Evolutionary conservation across 2,329 filamentous ascomycete species (phyloP).

Genomic region (Verticillium alfalfae): DNA sequence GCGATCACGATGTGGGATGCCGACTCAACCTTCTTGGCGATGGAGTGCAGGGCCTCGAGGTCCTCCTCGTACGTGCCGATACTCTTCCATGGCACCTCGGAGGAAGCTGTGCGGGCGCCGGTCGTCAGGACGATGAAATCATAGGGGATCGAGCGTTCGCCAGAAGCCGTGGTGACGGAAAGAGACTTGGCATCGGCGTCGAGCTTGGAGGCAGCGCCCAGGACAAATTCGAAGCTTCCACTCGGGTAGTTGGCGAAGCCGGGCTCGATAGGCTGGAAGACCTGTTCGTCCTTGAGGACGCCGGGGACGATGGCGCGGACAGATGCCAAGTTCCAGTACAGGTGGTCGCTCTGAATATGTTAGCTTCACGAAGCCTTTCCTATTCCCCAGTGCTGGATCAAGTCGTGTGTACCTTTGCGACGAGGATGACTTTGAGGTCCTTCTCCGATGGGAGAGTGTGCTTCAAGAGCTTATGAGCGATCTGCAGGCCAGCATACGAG

Average conservation of each 20-base stretch:
- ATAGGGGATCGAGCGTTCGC: conserved; percentile 33
- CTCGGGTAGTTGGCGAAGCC: conserved; percentile 45
- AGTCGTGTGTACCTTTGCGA: conserved; percentile 41
- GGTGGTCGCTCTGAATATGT: conserved; percentile 42
- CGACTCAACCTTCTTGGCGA: conserved; percentile 31
- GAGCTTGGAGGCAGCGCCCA: conserved; percentile 40
- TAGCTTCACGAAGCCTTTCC: neutral
- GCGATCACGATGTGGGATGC: conserved; percentile 51
- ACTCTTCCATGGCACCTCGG: conserved; percentile 47
- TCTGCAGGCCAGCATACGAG: conserved; percentile 45
- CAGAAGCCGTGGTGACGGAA: conserved; percentile 25
- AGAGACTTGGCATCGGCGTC: conserved; percentile 33
- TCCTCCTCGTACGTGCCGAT: conserved; percentile 39
- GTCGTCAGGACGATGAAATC: conserved; percentile 53
- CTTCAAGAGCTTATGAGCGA: conserved; percentile 50
- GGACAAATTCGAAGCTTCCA: conserved; percentile 43
- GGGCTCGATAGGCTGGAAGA: conserved; percentile 42
- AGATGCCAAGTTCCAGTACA: conserved; percentile 54
- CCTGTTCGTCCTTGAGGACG: conserved; percentile 40
- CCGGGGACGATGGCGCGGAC: conserved; percentile 50
- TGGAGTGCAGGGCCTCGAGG: conserved; percentile 30
- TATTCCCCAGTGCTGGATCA: neutral
- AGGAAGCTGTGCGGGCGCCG: conserved; percentile 36
- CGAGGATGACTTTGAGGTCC: conserved; percentile 48
- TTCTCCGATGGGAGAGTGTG: conserved; percentile 36